phyloP scores from a whole-genome alignment of 2,329 filamentous ascomycete species.

The Graphilbum fragrans region DNA sequence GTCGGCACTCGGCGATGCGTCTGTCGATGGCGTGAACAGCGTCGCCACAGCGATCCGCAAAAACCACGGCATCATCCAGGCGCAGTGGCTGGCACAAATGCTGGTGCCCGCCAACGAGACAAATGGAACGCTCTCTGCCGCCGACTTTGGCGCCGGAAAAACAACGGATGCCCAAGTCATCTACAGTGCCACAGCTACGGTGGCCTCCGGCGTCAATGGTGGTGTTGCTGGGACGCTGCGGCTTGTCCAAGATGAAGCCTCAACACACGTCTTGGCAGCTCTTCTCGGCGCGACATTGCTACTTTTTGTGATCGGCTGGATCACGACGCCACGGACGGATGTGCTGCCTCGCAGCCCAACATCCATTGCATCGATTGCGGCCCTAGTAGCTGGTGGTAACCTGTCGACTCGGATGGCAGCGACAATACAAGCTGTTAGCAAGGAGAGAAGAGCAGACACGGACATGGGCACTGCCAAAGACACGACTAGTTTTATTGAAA shows the following conservation, averaged over 20 bases:
- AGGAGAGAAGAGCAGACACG: no score
- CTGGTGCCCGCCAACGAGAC: neutral
- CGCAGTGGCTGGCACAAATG: neutral
- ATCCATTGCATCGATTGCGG: neutral
- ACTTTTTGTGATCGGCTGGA: neutral
- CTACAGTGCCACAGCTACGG: neutral
- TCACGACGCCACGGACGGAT: neutral
- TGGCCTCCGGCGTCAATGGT: neutral
- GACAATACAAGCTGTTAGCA: no score
- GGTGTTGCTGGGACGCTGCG: neutral
- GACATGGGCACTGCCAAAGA: no score
- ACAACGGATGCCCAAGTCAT: neutral
- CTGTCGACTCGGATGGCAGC: neutral
- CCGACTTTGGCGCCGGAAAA: neutral
- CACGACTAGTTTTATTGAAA: no score
- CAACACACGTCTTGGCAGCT: neutral
- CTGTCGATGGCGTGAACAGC: neutral
- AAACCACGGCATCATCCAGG: neutral
- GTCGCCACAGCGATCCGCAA: neutral
- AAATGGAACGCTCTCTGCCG: neutral
- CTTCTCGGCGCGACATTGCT: neutral
- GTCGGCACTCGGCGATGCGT: neutral
- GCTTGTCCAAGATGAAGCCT: neutral
- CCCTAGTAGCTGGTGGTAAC: neutral
- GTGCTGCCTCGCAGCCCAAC: neutral